These are phyloP conservation scores for Pythium rhizo-oryzae DNA, from an alignment of 352 stramenopile genomes.

Conservation along the genomic window DNA sequence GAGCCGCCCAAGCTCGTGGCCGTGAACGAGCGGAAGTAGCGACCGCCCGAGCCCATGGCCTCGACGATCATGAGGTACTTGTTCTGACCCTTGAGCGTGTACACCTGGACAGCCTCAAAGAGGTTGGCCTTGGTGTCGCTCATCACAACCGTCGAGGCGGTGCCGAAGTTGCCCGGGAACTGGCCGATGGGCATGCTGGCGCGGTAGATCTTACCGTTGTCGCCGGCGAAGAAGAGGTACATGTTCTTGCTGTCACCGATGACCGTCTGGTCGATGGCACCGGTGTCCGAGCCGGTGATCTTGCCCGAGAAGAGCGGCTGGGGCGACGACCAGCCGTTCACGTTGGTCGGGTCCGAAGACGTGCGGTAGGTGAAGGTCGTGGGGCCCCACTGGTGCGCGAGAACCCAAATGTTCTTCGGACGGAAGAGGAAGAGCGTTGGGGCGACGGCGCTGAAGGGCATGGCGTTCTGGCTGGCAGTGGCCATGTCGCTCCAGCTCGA, in stretches of 20 bases:
- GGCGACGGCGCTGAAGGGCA: conserved; percentile 1
- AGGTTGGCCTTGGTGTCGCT: conserved; percentile 5
- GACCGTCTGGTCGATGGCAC: conserved; percentile 1
- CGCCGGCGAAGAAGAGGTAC: not conserved
- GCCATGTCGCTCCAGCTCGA: conserved; percentile 11
- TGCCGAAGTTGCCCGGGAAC: conserved; percentile 6
- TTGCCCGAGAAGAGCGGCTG: conserved; percentile 3
- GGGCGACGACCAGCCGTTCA: conserved; percentile 1
- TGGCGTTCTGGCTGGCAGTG: not conserved
- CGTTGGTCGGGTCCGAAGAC: not conserved
- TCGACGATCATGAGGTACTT: conserved; percentile 11
- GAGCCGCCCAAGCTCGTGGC: not conserved
- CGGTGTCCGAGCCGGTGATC: conserved; percentile 6
- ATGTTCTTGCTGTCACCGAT: conserved; percentile 5
- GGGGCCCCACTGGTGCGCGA: conserved; percentile 9
- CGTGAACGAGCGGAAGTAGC: conserved; percentile 6
- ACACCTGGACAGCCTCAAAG: conserved; percentile 7
- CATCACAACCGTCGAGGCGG: not conserved
- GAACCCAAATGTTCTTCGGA: conserved; percentile 9
- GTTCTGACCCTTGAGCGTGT: conserved; percentile 7
- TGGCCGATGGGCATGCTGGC: conserved; percentile 4
- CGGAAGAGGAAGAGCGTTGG: conserved; percentile 7
- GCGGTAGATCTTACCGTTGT: conserved; percentile 10
- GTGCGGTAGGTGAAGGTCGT: conserved; percentile 12
- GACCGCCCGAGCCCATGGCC: not conserved